Percentiles rank a stretch among this genome's conserved stretches.
These are phyloP conservation scores for Nelumbo lutea DNA, from an alignment of 164 flowering plant genomes.

Conservation along the genomic window DNA sequence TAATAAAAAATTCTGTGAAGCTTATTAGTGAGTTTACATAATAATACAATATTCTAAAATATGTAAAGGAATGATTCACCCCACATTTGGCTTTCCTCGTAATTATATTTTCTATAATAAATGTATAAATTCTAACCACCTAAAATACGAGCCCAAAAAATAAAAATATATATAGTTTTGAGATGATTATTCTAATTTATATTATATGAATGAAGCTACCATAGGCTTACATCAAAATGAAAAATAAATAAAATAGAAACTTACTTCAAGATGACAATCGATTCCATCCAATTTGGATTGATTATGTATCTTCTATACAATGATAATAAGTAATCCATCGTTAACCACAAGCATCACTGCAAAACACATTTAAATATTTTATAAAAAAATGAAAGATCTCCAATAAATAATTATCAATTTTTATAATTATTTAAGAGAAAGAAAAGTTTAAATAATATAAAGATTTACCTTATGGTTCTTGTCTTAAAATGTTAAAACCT, in stretches of 20 bases:
- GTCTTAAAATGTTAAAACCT: too few relatives aligned
- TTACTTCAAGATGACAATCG: slow-evolving; percentile 26
- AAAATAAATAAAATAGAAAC: slow-evolving; percentile 6
- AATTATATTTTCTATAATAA: not conserved
- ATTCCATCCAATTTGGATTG: slow-evolving; percentile 18
- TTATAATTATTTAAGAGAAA: too few relatives aligned
- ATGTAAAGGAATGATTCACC: too few relatives aligned
- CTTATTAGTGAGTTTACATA: too few relatives aligned
- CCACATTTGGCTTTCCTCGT: too few relatives aligned
- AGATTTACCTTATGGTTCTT: too few relatives aligned
- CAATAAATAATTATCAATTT: not conserved
- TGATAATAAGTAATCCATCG: slow-evolving; percentile 10
- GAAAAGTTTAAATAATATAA: too few relatives aligned
- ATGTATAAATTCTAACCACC: too few relatives aligned
- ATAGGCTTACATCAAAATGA: not conserved
- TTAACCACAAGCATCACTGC: slow-evolving; percentile 13
- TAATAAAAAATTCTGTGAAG: too few relatives aligned
- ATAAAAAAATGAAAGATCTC: not conserved
- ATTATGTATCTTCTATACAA: slow-evolving; percentile 24
- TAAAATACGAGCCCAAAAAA: too few relatives aligned
- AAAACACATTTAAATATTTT: slow-evolving; percentile 4
- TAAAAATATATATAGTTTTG: not conserved
- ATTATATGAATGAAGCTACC: not conserved
- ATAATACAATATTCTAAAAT: too few relatives aligned
- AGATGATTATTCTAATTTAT: not conserved